Base-by-base conservation (phyloP, 345 rosid species). In the Eucalyptus albens region DNA sequence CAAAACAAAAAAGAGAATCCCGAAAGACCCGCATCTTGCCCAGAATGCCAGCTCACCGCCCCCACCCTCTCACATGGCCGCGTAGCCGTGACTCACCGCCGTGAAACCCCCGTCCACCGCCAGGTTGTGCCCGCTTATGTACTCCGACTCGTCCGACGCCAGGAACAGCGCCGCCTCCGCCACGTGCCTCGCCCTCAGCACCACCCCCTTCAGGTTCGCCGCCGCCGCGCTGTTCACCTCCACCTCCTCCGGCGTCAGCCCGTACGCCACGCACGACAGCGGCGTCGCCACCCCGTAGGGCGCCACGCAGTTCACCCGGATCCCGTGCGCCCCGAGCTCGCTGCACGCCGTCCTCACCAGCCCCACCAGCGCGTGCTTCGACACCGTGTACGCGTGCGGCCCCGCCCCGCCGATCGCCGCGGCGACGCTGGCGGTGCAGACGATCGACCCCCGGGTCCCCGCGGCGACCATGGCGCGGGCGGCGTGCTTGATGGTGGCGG, bases 201-300 rank as follows among this genome's bases (percentile, higher is more conserved):
- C 94, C 26, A 95, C 87, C 16, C 99, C 98, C 89, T 96, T 97
- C 90, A 96, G 91, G 90, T 95, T 97, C 21, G 92, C 96, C 15
- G 89, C 5, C 2, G 89, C 92, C 55, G 72, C 90, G 44, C 90
- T 90, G n/a, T 91, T 92, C 6, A 90, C 94, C 90, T 96, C 98
- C 26, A 96, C 94, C 85, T 87, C 83, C 50, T 44, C 87, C 14
- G 97, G 93, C 86, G 92, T 87, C 92, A 94, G 77, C 82, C 94
- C 92, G 80, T 89, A 96, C 33, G 94, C 93, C 15, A 27, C 87
- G 86, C 99, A 97, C 51, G 95, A 88, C 29, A 96, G 94, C 31
- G 99, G 99, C 5, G 99, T 97, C 5, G 94, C 99, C 1, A 97
- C 94, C 37, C 99, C 99, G 83, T 90, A 97, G 2, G 99, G 99